Base-by-base conservation (phyloP, 257 asterid species). In the Galeopsis tetrahit region DNA sequence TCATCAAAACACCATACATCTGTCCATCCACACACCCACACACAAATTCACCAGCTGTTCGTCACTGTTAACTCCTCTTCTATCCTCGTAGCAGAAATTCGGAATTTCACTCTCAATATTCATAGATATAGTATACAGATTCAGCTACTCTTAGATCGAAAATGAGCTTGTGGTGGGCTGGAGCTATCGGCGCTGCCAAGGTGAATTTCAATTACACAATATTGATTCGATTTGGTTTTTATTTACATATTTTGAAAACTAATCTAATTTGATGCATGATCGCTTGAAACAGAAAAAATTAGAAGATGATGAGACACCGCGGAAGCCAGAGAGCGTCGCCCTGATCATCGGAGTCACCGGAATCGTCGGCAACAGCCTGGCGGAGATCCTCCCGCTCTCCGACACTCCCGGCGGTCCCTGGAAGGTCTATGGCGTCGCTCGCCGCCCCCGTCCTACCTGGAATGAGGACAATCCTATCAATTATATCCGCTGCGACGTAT, bases 371-470 rank as follows among this genome's bases (percentile, higher is more conserved):
- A 91, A 88, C 81, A 93, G 97, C 80, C 84, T 93, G 59, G 91
- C 97, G 55, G 96, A 91, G 95, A 93, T 93, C 77, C 92, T 93
- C 32, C 97, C 98, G 32, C 97, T 91, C 59, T 68, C 97, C 67
- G 96, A 91, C 81, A 94, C 98, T 7, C 97, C 98, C 8, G 96
- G 98, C 33, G 96, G 98, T 48, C 98, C 96, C 0, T 94, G 97
- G 97, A 94, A 91, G 87, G 97, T 94, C 13, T 91, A 94, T 69
- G 99, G 99, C 4, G 79, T 91, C 35, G 97, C 97, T 1, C 96
- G 97, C 78, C 96, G 97, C 58, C 85, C 96, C 28, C 85, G 95
- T 7, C 95, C 97, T 2, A 4, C 87, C 44, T 94, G 97, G 99
- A 91, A 81, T 60, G 90, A 85, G 13, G 97, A 94, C 73, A 83